Evolutionary conservation across 2,329 filamentous ascomycete genomes (phyloP), one percentile per base, ranked within the genome.

Genomic region (Verruconis gallopava): DNA sequence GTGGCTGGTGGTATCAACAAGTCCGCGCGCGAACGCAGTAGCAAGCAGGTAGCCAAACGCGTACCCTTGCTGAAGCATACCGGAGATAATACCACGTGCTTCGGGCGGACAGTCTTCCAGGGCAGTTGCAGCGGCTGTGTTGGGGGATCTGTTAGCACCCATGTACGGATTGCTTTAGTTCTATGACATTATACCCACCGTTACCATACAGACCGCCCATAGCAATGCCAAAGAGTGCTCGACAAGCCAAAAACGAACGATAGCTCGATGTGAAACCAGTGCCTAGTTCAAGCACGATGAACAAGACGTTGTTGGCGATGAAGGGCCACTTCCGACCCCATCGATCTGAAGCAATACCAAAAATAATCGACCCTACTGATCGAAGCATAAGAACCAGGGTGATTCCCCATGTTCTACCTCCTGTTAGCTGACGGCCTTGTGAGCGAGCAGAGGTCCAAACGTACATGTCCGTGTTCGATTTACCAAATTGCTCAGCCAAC

Each of bases 1-100:
- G 55, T 93, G 79, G 1, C 75, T 59, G 1, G 85, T 89, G 1
- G 85, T 91, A 58, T 82, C 65, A 38, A 88, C 75, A 4, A 91
- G 70, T 3, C 69, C 84, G 33, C 66, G 56, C 0, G 60, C 63
- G 51, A 75, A 74, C 6, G 71, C 69, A 1, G 70, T 69, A 0
- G 71, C 73, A 1, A 79, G 64, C n/a, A 79, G 61, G 53, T 78
- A 79, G 2, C 75, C 75, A 51, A 78, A 76, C 0, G 74, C 73
- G 49, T 78, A 79, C 2, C 56, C 45, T 28, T 78, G 73, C 54
- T 79, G 74, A 12, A 78, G 61, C 60, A 79, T 68, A 9, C 75
- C 75, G 2, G 73, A 76, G 11, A 79, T 60, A 34, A 79, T 64
- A 49, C 75, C 75, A 37, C 75, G 63, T 2, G 75, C 74, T 33